Percentiles rank a stretch among this genome's conserved stretches.
These are phyloP conservation scores for Tricholoma matsutake DNA, from an alignment of 768 basidiomycete species.

Conservation along the genomic window DNA sequence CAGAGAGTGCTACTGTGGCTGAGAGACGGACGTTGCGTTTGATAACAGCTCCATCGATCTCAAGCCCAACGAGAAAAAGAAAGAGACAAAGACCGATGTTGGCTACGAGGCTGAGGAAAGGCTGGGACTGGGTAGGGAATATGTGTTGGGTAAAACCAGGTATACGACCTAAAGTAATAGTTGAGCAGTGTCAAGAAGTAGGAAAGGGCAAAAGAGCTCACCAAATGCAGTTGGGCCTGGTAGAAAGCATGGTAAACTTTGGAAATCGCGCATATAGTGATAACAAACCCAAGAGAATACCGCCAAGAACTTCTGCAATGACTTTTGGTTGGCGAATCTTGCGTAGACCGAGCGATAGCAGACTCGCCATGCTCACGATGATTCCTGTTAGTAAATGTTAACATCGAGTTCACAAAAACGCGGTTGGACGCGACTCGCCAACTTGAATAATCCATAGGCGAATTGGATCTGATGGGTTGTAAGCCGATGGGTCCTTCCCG, in stretches of 20 bases:
- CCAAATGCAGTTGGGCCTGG: constrained; percentile 52
- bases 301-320: constrained; percentile 79
- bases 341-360: constrained; percentile 67
- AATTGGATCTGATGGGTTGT: constrained; percentile 66
- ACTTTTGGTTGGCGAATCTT: constrained; percentile 82
- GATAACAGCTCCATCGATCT: constrained; percentile 81
- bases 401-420: neutral
- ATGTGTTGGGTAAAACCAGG: constrained; percentile 85
- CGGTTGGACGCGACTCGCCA: constrained; percentile 39
- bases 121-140: constrained; percentile 68
- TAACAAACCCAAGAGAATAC: constrained; percentile 72
- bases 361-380: constrained; percentile 75
- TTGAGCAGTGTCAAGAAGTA: neutral
- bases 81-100: constrained; percentile 88
- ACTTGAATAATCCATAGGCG: constrained; percentile 76
- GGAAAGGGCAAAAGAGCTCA: constrained; percentile 6
- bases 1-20: constrained; percentile 68
- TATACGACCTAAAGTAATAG: constrained; percentile 54
- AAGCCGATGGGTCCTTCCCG: constrained; percentile 67
- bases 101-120: constrained; percentile 83
- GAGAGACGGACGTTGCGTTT: constrained; percentile 72
- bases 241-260: constrained; percentile 9
- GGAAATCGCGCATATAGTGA: neutral
- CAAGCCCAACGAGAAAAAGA: constrained; percentile 90
- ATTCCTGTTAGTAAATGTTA: constrained; percentile 45